These are phyloP conservation scores for Pistacia atlantica DNA, from an alignment of 345 rosid genomes.

Conservation along the genomic window DNA sequence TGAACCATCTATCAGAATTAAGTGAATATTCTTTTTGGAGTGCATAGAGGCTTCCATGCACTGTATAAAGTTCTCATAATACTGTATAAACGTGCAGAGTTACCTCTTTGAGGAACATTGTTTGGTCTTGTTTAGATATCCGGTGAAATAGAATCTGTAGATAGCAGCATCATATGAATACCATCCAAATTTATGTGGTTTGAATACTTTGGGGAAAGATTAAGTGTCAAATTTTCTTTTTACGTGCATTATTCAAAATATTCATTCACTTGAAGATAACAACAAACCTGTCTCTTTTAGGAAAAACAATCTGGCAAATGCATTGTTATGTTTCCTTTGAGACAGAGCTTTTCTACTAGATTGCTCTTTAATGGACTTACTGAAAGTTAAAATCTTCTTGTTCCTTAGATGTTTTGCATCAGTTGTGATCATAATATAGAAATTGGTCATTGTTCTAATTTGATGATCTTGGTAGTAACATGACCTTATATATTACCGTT, in stretches of 20 bases:
- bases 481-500: background rate
- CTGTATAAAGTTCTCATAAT: background rate
- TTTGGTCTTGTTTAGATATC: conserved; percentile 5
- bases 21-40: background rate
- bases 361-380: background rate
- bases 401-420: background rate
- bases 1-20: background rate
- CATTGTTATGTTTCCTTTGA: background rate
- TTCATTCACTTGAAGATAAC: background rate
- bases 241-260: background rate
- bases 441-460: conserved; percentile 2
- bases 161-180: background rate
- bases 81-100: background rate
- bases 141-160: too few relatives aligned
- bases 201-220: background rate
- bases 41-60: background rate
- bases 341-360: background rate
- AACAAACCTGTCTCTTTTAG: background rate
- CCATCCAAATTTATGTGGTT: background rate
- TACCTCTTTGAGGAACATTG: background rate
- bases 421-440: background rate
- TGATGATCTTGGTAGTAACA: background rate
- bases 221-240: background rate
- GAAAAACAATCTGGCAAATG: background rate
- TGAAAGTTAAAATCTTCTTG: background rate